These are phyloP conservation scores for Xylaria flabelliformis DNA, from an alignment of 495 filamentous ascomycete genomes.

Conservation along the genomic window DNA sequence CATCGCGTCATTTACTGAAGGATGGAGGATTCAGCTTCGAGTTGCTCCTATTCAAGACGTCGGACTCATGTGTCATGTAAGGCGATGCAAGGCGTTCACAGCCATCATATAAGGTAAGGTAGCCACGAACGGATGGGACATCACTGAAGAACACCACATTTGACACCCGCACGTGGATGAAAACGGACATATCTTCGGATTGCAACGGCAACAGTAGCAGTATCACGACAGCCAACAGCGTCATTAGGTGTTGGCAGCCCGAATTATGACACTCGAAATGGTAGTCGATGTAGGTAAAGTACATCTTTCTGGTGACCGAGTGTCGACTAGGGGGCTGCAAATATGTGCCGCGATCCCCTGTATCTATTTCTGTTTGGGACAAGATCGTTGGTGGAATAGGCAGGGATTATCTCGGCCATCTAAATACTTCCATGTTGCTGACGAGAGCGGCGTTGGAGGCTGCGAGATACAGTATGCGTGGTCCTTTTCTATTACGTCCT, in stretches of 20 bases:
- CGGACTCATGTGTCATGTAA: constrained; percentile 24
- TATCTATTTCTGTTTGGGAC: constrained; percentile 28
- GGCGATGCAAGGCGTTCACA: constrained; percentile 27
- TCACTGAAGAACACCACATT: constrained; percentile 18
- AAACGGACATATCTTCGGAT: constrained; percentile 25
- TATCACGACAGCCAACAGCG: constrained; percentile 17
- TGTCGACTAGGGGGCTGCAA: constrained; percentile 18
- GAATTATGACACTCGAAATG: constrained; percentile 15
- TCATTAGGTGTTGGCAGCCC: constrained; percentile 1
- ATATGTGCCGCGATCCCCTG: constrained; percentile 21
- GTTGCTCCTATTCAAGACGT: constrained; percentile 16
- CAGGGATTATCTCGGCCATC: constrained; percentile 19
- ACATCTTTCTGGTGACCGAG: constrained; percentile 24
- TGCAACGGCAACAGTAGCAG: constrained; percentile 24
- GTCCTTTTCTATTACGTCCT: constrained; percentile 26
- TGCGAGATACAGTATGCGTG: constrained; percentile 24
- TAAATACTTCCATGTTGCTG: constrained; percentile 18
- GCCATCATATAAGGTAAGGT: background rate
- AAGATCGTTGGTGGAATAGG: constrained; percentile 15
- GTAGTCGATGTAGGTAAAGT: background rate
- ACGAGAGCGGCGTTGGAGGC: constrained; percentile 27
- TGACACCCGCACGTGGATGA: constrained; percentile 24
- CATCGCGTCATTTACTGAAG: background rate
- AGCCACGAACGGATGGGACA: constrained; percentile 19
- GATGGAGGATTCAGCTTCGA: constrained; percentile 25